Percentiles rank a stretch among this genome's conserved stretches.
These are phyloP conservation scores for Penicillium subrubescens DNA, from an alignment of 495 filamentous ascomycete genomes.

Conservation along the genomic window DNA sequence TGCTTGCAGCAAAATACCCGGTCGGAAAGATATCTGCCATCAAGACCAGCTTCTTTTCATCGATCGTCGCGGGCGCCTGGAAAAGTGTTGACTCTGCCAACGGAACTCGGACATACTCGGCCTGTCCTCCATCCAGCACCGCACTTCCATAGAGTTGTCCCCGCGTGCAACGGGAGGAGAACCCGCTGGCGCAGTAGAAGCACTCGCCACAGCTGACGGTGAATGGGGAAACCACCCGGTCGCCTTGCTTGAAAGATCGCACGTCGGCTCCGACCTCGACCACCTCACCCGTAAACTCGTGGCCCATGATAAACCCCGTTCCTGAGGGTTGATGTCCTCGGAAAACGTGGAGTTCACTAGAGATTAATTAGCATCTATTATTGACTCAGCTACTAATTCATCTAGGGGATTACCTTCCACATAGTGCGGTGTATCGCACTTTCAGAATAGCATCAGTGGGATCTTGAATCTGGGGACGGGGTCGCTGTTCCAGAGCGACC, in stretches of 20 bases:
- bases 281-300: constrained; percentile 33
- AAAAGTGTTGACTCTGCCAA: constrained; percentile 77
- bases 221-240: constrained; percentile 60
- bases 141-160: constrained; percentile 69
- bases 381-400: background rate
- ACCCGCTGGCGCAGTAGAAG: constrained; percentile 72
- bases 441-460: constrained; percentile 79
- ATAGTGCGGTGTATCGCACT: constrained; percentile 80
- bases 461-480: constrained; percentile 59
- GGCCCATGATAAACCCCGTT: constrained; percentile 68
- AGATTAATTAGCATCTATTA: background rate
- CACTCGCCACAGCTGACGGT: constrained; percentile 69
- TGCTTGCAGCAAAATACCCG: constrained; percentile 79
- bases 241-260: constrained; percentile 62
- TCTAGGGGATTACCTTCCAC: constrained; percentile 69
- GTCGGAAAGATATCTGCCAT: constrained; percentile 64
- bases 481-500: constrained; percentile 46
- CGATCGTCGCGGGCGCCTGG: constrained; percentile 65
- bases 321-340: constrained; percentile 38
- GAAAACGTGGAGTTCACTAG: constrained; percentile 33
- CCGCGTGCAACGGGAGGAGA: constrained; percentile 60
- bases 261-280: constrained; percentile 22
- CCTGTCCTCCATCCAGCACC: constrained; percentile 78
- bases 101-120: constrained; percentile 83
- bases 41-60: constrained; percentile 74